These are phyloP conservation scores for Cephaloascus albidus DNA, from an alignment of 805 yeast species.

Conservation along the genomic window DNA sequence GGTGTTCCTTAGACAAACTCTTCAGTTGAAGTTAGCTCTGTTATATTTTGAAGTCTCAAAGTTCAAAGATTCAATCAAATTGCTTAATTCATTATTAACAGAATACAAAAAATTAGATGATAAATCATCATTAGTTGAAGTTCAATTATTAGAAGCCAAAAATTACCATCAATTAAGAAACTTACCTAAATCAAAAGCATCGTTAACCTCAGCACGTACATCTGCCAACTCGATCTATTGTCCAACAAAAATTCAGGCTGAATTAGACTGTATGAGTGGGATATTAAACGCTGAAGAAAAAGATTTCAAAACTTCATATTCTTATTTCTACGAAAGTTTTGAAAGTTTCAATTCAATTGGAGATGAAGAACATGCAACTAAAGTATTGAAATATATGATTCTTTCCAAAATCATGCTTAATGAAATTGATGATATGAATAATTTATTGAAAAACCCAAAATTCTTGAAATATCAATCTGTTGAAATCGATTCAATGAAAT, in stretches of 20 bases:
- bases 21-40: slow-evolving; percentile 76
- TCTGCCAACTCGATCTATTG: slow-evolving; percentile 96
- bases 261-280: slow-evolving; percentile 91
- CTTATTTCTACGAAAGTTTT: slow-evolving; percentile 91
- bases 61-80: slow-evolving; percentile 61
- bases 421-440: slow-evolving; percentile 75
- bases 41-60: slow-evolving; percentile 53
- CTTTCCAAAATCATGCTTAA: slow-evolving; percentile 90
- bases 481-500: slow-evolving; percentile 92
- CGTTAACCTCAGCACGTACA: slow-evolving; percentile 90
- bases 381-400: slow-evolving; percentile 85
- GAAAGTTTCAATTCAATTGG: slow-evolving; percentile 72
- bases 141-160: slow-evolving; percentile 83
- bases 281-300: slow-evolving; percentile 93
- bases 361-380: slow-evolving; percentile 49
- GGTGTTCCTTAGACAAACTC: slow-evolving; percentile 78
- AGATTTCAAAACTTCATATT: slow-evolving; percentile 92
- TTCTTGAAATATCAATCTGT: slow-evolving; percentile 63
- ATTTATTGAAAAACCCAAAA: slow-evolving; percentile 64
- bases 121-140: slow-evolving; percentile 90
- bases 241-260: slow-evolving; percentile 90
- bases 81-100: slow-evolving; percentile 61
- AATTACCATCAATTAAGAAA: slow-evolving; percentile 88
- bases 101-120: slow-evolving; percentile 94
- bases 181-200: slow-evolving; percentile 83